These are phyloP conservation scores for Fraxinus ornus DNA, from an alignment of 305 asterid genomes.

Conservation along the genomic window DNA sequence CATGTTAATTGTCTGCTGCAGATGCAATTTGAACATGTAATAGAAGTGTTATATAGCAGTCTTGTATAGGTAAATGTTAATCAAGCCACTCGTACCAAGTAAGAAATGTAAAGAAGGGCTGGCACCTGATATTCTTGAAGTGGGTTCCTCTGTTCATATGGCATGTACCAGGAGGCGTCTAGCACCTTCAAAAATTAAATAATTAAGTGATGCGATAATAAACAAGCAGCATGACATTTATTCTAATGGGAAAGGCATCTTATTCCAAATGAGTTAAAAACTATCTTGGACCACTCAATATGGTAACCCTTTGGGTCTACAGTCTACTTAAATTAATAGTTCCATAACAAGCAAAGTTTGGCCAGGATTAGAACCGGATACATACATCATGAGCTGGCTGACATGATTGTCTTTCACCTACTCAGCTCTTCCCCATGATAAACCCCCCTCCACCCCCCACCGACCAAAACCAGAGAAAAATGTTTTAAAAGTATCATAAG, in stretches of 20 bases:
- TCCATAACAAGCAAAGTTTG: not conserved
- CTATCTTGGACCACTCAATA: not conserved
- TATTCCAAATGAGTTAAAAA: not conserved
- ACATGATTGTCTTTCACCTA: not conserved
- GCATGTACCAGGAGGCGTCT: conserved; percentile 99
- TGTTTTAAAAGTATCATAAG: not conserved
- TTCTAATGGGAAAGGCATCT: conserved; percentile 10
- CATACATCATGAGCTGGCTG: not conserved
- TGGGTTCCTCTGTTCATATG: conserved; percentile 89
- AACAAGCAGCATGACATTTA: conserved; percentile 8
- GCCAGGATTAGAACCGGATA: not conserved
- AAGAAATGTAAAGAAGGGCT: conserved; percentile 6
- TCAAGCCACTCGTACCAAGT: conserved; percentile 13
- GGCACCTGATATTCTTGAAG: conserved; percentile 94
- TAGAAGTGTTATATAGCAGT: not conserved
- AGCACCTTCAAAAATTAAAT: conserved; percentile 47
- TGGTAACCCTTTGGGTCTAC: not conserved
- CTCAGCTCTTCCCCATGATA: not conserved
- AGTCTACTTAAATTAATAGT: not conserved
- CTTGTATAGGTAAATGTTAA: conserved; percentile 1
- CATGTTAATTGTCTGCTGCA: not conserved
- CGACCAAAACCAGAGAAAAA: not conserved
- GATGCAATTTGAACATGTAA: conserved; percentile 8
- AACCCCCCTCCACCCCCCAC: not conserved
- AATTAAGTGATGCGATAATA: not conserved